phyloP scores from a whole-genome alignment of 345 rosid genomes.

The Gossypium thurberi region DNA sequence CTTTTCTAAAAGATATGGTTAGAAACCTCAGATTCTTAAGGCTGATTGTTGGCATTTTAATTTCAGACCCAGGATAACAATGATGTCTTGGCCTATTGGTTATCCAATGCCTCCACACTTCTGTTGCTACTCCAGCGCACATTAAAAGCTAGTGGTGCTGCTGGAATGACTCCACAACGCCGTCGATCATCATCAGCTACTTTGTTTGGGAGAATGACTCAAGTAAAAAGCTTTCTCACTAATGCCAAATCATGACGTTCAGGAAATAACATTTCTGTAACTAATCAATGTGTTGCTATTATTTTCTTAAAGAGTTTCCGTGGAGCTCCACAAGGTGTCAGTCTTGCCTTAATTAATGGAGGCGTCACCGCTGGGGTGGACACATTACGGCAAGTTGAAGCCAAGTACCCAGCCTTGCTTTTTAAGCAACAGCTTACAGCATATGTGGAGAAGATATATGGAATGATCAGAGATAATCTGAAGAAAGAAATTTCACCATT shows the following conservation, averaged over 20 bases:
- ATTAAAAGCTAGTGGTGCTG: slow-evolving; percentile 90
- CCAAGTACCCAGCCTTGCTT: slow-evolving; percentile 93
- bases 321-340: slow-evolving; percentile 82
- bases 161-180: slow-evolving; percentile 95
- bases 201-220: slow-evolving; percentile 90
- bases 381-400: slow-evolving; percentile 81
- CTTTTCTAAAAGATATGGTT: not conserved
- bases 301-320: slow-evolving; percentile 64
- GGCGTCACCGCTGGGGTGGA: slow-evolving; percentile 54
- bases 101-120: slow-evolving; percentile 90
- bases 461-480: slow-evolving; percentile 92
- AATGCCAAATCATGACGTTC: not conserved
- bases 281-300: slow-evolving; percentile 13
- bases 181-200: slow-evolving; percentile 94
- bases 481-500: slow-evolving; percentile 95
- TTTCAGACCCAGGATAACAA: slow-evolving; percentile 84
- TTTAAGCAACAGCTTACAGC: slow-evolving; percentile 97
- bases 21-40: slow-evolving; percentile 8
- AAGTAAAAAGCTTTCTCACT: slow-evolving; percentile 33
- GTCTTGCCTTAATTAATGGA: slow-evolving; percentile 60
- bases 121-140: slow-evolving; percentile 88
- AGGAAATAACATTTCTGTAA: slow-evolving; percentile 9
- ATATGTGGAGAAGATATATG: slow-evolving; percentile 91
- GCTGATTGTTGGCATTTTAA: slow-evolving; percentile 19
- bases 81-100: slow-evolving; percentile 78